These are phyloP conservation scores for Macrolepiota fuliginosa DNA, from an alignment of 768 basidiomycete species.

Conservation along the genomic window DNA sequence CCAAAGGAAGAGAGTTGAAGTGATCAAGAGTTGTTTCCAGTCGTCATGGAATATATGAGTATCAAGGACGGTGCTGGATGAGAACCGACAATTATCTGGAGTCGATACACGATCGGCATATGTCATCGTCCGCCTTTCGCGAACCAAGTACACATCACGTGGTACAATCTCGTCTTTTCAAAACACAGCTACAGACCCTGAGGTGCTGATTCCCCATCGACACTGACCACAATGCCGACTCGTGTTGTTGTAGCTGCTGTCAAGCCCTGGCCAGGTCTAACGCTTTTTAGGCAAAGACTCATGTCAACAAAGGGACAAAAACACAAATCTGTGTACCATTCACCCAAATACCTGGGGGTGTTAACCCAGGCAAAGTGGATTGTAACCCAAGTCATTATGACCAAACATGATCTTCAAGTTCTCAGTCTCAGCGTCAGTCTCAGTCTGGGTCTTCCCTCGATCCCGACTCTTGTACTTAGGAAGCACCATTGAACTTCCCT, in stretches of 20 bases:
- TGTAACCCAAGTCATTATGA: too few species aligned
- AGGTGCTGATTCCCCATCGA: too few species aligned
- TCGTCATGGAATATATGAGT: conserved; percentile 9
- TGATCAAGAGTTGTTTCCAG: neutral
- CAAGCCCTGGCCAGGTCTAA: neutral
- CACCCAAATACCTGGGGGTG: neutral
- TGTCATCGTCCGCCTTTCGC: conserved; percentile 18
- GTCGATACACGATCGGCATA: conserved; percentile 14
- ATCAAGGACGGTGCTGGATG: conserved; percentile 12
- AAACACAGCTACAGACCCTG: too few species aligned
- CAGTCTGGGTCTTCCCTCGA: neutral
- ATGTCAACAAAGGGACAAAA: neutral
- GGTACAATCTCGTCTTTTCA: neutral
- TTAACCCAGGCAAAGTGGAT: too few species aligned
- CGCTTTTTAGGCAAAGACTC: neutral
- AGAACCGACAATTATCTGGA: conserved; percentile 16
- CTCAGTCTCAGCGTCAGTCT: too few species aligned
- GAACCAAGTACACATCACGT: conserved; percentile 5
- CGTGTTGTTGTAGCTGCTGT: neutral
- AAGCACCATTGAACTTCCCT: neutral
- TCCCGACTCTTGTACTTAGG: neutral
- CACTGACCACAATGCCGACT: too few species aligned
- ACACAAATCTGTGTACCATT: neutral
- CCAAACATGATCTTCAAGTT: too few species aligned
- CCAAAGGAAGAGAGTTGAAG: neutral